Conservation (phyloP, 1,284 basidiomycete genomes). For the Boletus mariae region DNA sequence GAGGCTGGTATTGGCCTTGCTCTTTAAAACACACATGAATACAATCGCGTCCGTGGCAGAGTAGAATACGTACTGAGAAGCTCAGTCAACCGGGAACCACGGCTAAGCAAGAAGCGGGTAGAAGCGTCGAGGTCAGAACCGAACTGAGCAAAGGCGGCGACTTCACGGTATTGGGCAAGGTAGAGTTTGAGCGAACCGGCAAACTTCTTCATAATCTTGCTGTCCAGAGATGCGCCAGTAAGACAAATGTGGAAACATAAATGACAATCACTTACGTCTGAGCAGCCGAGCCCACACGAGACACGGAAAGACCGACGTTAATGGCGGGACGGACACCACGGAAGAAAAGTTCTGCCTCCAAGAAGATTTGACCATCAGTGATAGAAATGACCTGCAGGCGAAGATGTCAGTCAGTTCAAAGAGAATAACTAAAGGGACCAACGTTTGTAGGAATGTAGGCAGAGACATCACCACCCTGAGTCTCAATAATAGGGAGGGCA, state of each 20-base stretch:
- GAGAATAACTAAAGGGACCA: conserved; percentile 26
- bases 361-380: conserved; percentile 98
- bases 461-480: conserved; percentile 99
- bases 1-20: conserved; percentile 96
- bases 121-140: conserved; percentile 99
- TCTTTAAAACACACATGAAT: conserved; percentile 43
- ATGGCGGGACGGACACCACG: conserved; percentile 99
- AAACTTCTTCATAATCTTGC: conserved; percentile 99
- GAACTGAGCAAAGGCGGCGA: conserved; percentile 98
- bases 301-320: conserved; percentile 99
- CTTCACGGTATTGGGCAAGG: conserved; percentile 99
- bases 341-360: conserved; percentile 99
- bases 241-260: conserved; percentile 3
- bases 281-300: conserved; percentile 98
- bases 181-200: conserved; percentile 99
- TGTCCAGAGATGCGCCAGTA: conserved; percentile 27
- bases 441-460: conserved; percentile 92
- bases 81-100: conserved; percentile 98
- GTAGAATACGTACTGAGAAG: conserved; percentile 70
- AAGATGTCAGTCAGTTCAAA: not conserved
- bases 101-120: conserved; percentile 93
- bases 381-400: conserved; percentile 84
- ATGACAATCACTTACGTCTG: conserved; percentile 70
- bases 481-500: conserved; percentile 99
- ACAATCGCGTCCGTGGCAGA: not conserved